Evolutionary conservation across 352 stramenopile species (phyloP).

Genomic region (Phytophthora crassamura): DNA sequence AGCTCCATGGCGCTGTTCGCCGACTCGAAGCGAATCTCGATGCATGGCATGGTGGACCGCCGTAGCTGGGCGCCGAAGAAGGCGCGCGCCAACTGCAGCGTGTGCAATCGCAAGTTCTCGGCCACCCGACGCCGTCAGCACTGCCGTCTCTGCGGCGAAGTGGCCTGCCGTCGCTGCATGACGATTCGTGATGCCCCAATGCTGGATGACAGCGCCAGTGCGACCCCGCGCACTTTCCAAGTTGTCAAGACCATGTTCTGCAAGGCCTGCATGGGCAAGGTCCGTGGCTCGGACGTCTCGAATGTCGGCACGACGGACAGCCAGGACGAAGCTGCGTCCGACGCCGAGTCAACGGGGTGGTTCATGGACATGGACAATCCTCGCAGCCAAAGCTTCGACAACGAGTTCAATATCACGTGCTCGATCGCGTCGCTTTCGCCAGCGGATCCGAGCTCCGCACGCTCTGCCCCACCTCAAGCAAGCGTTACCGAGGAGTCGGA

Average conservation of each 20-base stretch:
- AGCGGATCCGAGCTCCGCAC: conserved; percentile 7
- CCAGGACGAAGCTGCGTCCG: conserved; percentile 41
- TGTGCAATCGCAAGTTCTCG: conserved; percentile 69
- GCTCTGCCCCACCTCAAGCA: conserved; percentile 11
- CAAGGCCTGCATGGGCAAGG: conserved; percentile 57
- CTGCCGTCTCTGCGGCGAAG: conserved; percentile 80
- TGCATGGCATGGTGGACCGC: conserved; percentile 55
- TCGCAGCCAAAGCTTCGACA: conserved; percentile 33
- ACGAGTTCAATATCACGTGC: conserved; percentile 19
- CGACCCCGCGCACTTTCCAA: conserved; percentile 50
- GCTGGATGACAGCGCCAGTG: conserved; percentile 26
- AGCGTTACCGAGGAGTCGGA: conserved; percentile 13
- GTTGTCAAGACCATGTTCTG: conserved; percentile 69
- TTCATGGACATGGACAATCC: conserved; percentile 27
- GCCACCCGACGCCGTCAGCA: conserved; percentile 73
- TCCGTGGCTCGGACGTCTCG: conserved; percentile 40
- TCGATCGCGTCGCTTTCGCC: conserved; percentile 29
- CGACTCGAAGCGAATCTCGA: conserved; percentile 72
- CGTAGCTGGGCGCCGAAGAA: conserved; percentile 62
- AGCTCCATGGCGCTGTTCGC: conserved; percentile 64
- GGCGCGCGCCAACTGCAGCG: conserved; percentile 48
- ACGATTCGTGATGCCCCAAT: conserved; percentile 54
- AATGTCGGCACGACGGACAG: conserved; percentile 25
- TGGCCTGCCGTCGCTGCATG: conserved; percentile 77
- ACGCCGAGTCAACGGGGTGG: conserved; percentile 42